phyloP scores from a whole-genome alignment of 169 alveolate genomes.

The Plasmodium sp. region DNA sequence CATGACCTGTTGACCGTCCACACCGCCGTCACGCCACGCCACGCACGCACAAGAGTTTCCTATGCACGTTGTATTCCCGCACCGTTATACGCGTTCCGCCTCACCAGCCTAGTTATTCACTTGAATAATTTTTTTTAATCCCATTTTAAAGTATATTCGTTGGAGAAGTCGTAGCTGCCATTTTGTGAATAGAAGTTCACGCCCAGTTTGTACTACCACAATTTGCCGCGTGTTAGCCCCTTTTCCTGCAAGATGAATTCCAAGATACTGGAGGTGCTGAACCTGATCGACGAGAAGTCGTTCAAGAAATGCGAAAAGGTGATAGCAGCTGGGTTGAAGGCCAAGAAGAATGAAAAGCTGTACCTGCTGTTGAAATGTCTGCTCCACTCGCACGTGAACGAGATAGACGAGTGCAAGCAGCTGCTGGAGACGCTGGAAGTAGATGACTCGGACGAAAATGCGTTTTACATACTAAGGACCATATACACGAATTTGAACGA shows the following conservation, averaged over 20 bases:
- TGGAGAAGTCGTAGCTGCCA: background rate
- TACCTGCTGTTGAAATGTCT: conserved; percentile 38
- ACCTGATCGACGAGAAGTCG: conserved; percentile 52
- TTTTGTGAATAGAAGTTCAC: background rate
- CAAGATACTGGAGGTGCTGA: conserved; percentile 30
- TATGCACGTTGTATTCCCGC: background rate
- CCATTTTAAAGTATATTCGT: background rate
- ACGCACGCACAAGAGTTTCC: background rate
- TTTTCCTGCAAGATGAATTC: conserved; percentile 22
- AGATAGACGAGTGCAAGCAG: conserved; percentile 44
- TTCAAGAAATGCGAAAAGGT: conserved; percentile 48
- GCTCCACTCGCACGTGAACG: conserved; percentile 41
- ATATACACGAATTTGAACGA: conserved; percentile 39
- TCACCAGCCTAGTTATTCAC: background rate
- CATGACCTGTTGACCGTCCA: background rate
- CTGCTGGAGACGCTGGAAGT: background rate
- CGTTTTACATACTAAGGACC: conserved; percentile 31
- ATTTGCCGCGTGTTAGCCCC: background rate
- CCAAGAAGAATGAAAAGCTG: conserved; percentile 48
- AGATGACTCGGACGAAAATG: conserved; percentile 27
- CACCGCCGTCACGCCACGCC: background rate
- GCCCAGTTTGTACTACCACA: background rate
- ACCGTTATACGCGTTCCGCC: background rate
- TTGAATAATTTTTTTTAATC: background rate
- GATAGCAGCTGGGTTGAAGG: conserved; percentile 19